Evolutionary conservation across 257 asterid genomes (phyloP).

Genomic region (Echium plantagineum): DNA sequence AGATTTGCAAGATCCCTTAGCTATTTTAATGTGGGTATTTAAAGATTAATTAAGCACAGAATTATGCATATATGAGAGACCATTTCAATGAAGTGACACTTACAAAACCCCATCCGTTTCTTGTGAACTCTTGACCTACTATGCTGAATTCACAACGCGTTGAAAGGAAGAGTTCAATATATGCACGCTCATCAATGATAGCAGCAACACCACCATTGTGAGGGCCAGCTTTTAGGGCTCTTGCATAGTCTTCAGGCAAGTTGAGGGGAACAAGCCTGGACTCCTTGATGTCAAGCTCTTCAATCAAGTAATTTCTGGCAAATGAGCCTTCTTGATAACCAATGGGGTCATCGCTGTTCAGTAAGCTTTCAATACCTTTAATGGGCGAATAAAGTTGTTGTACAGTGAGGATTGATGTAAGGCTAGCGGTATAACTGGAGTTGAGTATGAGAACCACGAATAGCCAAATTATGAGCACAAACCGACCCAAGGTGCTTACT

Average conservation of each 20-base stretch:
- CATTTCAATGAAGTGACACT: slow-evolving; percentile 15
- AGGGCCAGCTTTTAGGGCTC: slow-evolving; percentile 42
- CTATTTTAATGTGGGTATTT: not conserved
- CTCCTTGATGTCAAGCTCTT: slow-evolving; percentile 31
- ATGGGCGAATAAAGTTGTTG: slow-evolving; percentile 53
- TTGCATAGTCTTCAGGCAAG: slow-evolving; percentile 43
- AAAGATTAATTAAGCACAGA: not conserved
- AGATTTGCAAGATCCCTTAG: not conserved
- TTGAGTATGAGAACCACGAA: slow-evolving; percentile 54
- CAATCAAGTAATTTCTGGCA: slow-evolving; percentile 33
- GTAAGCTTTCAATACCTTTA: slow-evolving; percentile 45
- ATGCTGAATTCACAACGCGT: slow-evolving; percentile 55
- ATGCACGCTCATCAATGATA: slow-evolving; percentile 52
- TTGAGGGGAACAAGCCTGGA: slow-evolving; percentile 45
- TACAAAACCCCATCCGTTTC: slow-evolving; percentile 58
- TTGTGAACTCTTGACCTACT: slow-evolving; percentile 43
- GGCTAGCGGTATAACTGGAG: slow-evolving; percentile 56
- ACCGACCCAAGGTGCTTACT: slow-evolving; percentile 44
- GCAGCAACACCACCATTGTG: slow-evolving; percentile 45
- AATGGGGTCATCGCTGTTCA: slow-evolving; percentile 30
- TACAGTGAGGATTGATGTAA: slow-evolving; percentile 57
- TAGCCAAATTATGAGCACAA: slow-evolving; percentile 50
- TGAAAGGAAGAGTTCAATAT: slow-evolving; percentile 46
- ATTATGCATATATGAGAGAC: slow-evolving; percentile 1
- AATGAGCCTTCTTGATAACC: slow-evolving; percentile 52